Percentiles rank a stretch among this genome's conserved stretches.
Conservation (phyloP, 2,329 filamentous ascomycete genomes). For the Curvularia eragrostidis region DNA sequence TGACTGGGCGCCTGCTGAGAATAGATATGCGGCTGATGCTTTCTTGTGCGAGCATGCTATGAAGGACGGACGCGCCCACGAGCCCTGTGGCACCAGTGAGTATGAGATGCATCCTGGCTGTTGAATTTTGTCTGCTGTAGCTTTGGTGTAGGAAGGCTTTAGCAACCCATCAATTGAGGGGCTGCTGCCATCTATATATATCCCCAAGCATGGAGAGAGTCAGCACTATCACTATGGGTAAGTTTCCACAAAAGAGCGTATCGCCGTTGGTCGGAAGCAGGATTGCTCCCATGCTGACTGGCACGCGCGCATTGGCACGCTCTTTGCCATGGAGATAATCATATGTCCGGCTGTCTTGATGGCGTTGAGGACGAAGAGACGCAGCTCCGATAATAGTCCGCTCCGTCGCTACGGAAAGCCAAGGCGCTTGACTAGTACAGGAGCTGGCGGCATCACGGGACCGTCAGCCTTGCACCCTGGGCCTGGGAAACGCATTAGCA, state of each 20-base stretch:
- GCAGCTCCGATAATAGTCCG: slow-evolving; percentile 18
- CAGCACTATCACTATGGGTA: not conserved
- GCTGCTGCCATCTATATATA: not conserved
- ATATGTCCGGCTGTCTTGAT: not conserved
- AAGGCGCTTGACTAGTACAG: slow-evolving; percentile 19
- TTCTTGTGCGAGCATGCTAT: slow-evolving; percentile 47
- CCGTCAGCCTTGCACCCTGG: slow-evolving; percentile 4
- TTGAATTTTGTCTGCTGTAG: not conserved
- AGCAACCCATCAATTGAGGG: not conserved
- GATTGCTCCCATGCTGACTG: not conserved
- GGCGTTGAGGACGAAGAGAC: slow-evolving; percentile 1
- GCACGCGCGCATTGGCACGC: not conserved
- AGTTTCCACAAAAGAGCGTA: not conserved
- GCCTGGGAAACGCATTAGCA: slow-evolving; percentile 2
- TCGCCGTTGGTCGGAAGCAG: not conserved
- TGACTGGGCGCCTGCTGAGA: slow-evolving; percentile 69
- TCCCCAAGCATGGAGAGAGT: not conserved
- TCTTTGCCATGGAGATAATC: slow-evolving; percentile 1
- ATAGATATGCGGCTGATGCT: slow-evolving; percentile 71
- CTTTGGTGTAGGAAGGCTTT: not conserved
- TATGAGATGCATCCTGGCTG: slow-evolving; percentile 49
- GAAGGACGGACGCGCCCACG: slow-evolving; percentile 50
- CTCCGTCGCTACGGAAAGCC: slow-evolving; percentile 7
- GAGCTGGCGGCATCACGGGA: slow-evolving; percentile 11
- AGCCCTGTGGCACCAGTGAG: slow-evolving; percentile 55